Evolutionary conservation across 2,329 filamentous ascomycete genomes (phyloP).

Genomic region (Phyllosticta citribraziliensis): DNA sequence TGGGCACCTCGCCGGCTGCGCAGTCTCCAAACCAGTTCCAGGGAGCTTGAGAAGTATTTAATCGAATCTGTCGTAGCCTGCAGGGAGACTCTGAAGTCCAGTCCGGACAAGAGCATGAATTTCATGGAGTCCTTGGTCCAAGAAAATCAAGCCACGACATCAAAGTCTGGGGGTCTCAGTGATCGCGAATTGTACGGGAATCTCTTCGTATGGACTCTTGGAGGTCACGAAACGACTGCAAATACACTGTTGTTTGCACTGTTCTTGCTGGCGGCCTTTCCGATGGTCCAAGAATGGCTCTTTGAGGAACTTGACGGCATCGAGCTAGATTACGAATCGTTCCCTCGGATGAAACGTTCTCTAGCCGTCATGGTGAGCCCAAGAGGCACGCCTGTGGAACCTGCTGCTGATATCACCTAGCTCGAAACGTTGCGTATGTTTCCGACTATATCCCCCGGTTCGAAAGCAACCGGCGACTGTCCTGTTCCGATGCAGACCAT

Average conservation of each 20-base stretch:
- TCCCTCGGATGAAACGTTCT: constrained; percentile 34
- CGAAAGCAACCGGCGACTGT: constrained; percentile 4
- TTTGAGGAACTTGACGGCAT: constrained; percentile 38
- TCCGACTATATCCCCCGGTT: constrained; percentile 14
- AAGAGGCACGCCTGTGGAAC: neutral
- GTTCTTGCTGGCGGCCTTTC: constrained; percentile 36
- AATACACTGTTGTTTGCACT: constrained; percentile 42
- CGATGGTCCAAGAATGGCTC: constrained; percentile 44
- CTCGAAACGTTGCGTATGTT: constrained; percentile 22
- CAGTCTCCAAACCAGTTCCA: neutral
- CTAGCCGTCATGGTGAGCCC: constrained; percentile 41
- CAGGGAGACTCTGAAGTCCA: neutral
- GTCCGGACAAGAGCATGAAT: neutral
- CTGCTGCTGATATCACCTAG: neutral
- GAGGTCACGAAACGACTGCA: constrained; percentile 28
- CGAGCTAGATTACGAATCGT: constrained; percentile 19
- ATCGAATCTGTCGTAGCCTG: neutral
- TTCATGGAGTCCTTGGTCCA: constrained; percentile 2
- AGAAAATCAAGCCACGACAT: constrained; percentile 46
- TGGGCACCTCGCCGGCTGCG: constrained; percentile 1
- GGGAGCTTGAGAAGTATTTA: neutral
- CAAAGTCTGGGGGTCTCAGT: constrained; percentile 61
- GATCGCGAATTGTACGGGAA: constrained; percentile 21
- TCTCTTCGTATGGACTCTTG: constrained; percentile 23
- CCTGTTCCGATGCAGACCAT: neutral